Base-by-base conservation (phyloP, 768 basidiomycete genomes). In the Cystofilobasidium bisporidii region DNA sequence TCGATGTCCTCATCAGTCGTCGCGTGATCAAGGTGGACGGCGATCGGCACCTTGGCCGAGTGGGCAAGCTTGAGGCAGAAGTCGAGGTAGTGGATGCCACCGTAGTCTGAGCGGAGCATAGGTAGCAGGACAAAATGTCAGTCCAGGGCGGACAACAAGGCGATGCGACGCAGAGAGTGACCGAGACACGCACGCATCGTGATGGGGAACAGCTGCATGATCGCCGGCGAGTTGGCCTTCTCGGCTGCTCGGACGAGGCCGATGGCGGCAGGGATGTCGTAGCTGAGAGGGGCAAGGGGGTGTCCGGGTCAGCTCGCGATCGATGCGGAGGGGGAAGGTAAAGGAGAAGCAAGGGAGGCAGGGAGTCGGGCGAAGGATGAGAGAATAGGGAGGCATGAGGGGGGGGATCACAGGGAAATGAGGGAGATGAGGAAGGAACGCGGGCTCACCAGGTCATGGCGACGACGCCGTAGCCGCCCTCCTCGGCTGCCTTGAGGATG, bases 1-100 rank as follows among this genome's bases (percentile, higher is more conserved):
- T 77, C 77, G 59, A 78, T 74, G 61, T 76, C 75, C 48, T 74
- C 74, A n/a, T 71, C 73, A 47, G 76, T 75, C 40, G 76, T 77
- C 3, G 76, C 76, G 66, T 76, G 76, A 65, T 76, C 77, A 24
- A 78, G 72, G 61, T 78, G 77, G 22, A 78, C 75, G 10, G 77
- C 70, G 63, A 78, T 74, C 24, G 77, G 77, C 5, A 78, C 77
- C 30, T 73, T 75, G n/a, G 77, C 77, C 12, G 71, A 65, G 66
- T 77, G 76, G 22, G 76, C 76, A 26, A 69, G 62, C 14, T 48
- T 18, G 55, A 69, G 67, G n/a, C n/a, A 28, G 56, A 48, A 69
- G 33, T 63, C 47, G 20, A 56, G 48, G 40, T 38, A 32, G 30
- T 40, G 33, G 55, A 41, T 26, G 28, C 53, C 53, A 15, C 53